Conservation (phyloP, 768 basidiomycete species). For the Crassisporium funariophilum region DNA sequence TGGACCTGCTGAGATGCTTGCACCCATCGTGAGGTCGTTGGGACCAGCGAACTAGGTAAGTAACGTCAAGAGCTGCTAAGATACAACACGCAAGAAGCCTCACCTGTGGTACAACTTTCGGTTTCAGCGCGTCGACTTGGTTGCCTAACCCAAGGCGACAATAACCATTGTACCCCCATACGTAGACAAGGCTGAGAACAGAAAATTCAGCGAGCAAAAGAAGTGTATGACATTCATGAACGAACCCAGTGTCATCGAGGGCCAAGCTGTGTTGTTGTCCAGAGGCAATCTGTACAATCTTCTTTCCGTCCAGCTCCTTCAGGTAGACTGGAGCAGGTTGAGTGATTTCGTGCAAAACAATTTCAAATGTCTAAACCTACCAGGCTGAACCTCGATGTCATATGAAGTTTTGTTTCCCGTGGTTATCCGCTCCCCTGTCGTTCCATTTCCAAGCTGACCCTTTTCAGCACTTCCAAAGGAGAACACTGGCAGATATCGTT, state of each 20-base stretch:
- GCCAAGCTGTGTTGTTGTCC: constrained; percentile 89
- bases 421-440: constrained; percentile 88
- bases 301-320: constrained; percentile 74
- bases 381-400: constrained; percentile 73
- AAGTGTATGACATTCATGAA: constrained; percentile 7
- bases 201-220: neutral
- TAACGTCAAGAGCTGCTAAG: neutral
- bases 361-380: constrained; percentile 39
- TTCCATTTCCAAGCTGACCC: constrained; percentile 92
- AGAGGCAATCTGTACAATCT: constrained; percentile 79
- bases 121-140: constrained; percentile 78
- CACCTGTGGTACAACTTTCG: constrained; percentile 83
- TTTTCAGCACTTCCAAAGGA: constrained; percentile 91
- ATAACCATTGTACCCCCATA: constrained; percentile 91
- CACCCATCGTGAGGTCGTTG: constrained; percentile 64
- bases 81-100: constrained; percentile 8
- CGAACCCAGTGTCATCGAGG: constrained; percentile 74
- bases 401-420: constrained; percentile 84
- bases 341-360: neutral
- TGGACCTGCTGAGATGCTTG: constrained; percentile 74
- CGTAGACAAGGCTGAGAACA: constrained; percentile 65
- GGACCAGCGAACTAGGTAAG: constrained; percentile 77
- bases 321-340: constrained; percentile 56
- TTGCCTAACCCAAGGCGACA: constrained; percentile 88
- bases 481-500: constrained; percentile 56